A percentile compares a stretch with the other conserved stretches of the same genome.
Evolutionary conservation across 345 rosid species (phyloP).

Genomic region (Psidium guajava): DNA sequence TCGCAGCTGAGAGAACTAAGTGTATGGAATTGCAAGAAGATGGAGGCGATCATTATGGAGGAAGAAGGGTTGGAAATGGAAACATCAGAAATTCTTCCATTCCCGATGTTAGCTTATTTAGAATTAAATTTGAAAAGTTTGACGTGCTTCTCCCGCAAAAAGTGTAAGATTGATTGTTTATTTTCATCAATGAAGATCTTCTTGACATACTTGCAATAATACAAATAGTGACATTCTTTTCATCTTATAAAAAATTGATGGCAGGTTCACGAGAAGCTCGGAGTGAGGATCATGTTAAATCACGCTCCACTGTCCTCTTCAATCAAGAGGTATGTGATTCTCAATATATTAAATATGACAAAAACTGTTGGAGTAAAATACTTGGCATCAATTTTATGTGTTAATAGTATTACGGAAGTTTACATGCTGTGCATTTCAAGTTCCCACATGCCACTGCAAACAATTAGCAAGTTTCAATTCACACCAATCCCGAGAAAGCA

Average conservation of each 20-base stretch:
- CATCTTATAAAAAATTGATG: background rate
- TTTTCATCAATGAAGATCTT: background rate
- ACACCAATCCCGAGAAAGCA: background rate
- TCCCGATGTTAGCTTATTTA: background rate
- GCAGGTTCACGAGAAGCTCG: accelerated
- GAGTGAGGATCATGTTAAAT: accelerated
- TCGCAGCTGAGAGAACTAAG: accelerated
- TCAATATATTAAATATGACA: background rate
- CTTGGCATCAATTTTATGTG: background rate
- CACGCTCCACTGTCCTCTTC: accelerated
- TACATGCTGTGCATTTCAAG: background rate
- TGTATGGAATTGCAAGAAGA: accelerated
- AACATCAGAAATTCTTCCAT: background rate
- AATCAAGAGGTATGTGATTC: background rate
- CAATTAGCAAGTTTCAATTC: background rate
- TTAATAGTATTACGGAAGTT: background rate
- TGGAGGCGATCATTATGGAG: background rate
- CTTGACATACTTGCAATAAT: accelerated
- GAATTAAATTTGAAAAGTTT: accelerated
- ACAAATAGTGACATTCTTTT: background rate
- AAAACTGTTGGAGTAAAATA: background rate
- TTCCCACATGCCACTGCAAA: background rate
- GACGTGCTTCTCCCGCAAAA: background rate
- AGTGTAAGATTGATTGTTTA: background rate
- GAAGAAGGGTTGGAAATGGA: background rate